Conservation (phyloP, 345 rosid species). For the Mangifera indica region DNA sequence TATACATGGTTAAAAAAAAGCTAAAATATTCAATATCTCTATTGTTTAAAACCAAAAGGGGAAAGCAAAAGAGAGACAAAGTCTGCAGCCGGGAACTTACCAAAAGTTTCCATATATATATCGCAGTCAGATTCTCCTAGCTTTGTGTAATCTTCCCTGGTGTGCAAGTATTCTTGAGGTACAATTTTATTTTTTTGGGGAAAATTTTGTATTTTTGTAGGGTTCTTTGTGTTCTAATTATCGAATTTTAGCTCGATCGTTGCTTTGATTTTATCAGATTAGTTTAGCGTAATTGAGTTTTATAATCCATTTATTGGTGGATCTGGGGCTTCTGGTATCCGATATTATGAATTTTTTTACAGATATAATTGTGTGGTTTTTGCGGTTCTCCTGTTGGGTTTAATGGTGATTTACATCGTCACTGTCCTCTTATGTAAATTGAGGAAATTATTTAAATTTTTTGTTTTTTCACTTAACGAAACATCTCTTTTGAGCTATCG, state of each 20-base stretch:
- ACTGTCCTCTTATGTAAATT: no score
- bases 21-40: no score
- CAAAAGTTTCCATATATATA: not conserved
- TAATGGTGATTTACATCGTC: not conserved
- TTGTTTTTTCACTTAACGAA: no score
- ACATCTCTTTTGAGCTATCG: no score
- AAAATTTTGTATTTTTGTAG: not conserved
- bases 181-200: not conserved
- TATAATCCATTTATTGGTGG: not conserved
- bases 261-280: not conserved
- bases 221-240: not conserved
- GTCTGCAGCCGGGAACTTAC: not conserved
- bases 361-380: no score
- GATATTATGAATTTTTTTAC: not conserved
- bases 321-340: not conserved
- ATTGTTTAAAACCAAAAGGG: not conserved
- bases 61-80: not conserved
- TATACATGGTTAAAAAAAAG: no score
- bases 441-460: not conserved
- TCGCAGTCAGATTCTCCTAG: not conserved
- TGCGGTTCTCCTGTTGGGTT: no score
- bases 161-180: slow-evolving; percentile 7
- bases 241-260: slow-evolving; percentile 5
- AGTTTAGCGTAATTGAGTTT: not conserved
- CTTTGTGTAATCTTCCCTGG: not conserved